phyloP scores from a whole-genome alignment of 2,329 filamentous ascomycete species.

The Ophiobolus disseminans region DNA sequence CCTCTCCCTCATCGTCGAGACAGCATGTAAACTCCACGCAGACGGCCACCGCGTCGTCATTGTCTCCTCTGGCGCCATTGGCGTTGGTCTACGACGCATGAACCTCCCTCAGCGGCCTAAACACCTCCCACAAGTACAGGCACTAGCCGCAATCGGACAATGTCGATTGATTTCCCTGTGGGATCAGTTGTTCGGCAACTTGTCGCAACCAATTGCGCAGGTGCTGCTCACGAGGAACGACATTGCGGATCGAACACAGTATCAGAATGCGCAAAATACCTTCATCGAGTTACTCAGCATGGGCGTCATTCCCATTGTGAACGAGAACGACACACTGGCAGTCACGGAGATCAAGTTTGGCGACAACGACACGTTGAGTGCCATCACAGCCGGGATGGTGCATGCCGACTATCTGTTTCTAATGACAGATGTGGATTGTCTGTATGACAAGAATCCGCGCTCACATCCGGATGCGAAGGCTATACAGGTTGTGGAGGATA shows the following conservation, averaged over 20 bases:
- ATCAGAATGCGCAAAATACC: slow-evolving; percentile 95
- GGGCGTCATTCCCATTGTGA: slow-evolving; percentile 97
- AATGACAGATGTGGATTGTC: slow-evolving; percentile 98
- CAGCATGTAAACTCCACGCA: slow-evolving; percentile 82
- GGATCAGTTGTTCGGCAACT: slow-evolving; percentile 89
- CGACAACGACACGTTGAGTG: slow-evolving; percentile 96
- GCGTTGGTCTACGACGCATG: slow-evolving; percentile 90
- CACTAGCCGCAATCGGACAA: slow-evolving; percentile 93
- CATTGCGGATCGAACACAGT: slow-evolving; percentile 94
- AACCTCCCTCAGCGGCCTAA: slow-evolving; percentile 86
- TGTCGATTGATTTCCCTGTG: slow-evolving; percentile 93
- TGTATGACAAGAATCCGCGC: slow-evolving; percentile 95
- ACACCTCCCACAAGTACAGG: slow-evolving; percentile 88
- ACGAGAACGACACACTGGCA: slow-evolving; percentile 96
- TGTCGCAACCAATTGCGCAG: slow-evolving; percentile 90
- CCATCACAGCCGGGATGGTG: slow-evolving; percentile 96
- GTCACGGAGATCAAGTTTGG: slow-evolving; percentile 99
- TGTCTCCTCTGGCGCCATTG: slow-evolving; percentile 96
- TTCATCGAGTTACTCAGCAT: slow-evolving; percentile 88
- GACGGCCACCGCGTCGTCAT: slow-evolving; percentile 95
- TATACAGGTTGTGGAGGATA: slow-evolving; percentile 92
- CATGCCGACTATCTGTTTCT: slow-evolving; percentile 96
- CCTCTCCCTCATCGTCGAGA: slow-evolving; percentile 91
- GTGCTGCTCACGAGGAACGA: slow-evolving; percentile 94
- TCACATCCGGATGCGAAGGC: slow-evolving; percentile 83